Conservation (phyloP, 2,329 filamentous ascomycete species). For the Myotisia sp. region DNA sequence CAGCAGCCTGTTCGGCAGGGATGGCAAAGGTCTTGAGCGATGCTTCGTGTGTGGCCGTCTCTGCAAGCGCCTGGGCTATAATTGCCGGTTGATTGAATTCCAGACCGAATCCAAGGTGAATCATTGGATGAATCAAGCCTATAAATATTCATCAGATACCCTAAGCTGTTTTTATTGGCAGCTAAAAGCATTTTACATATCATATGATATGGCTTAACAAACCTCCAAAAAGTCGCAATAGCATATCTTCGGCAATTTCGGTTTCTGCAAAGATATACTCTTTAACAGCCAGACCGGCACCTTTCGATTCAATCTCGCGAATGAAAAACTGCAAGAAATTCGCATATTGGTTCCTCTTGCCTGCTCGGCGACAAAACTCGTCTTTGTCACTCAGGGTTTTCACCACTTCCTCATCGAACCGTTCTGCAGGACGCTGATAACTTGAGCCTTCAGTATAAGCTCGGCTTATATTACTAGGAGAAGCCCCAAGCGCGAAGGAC, state of each 20-base stretch:
- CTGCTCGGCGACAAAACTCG: conserved; percentile 46
- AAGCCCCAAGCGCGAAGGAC: conserved; percentile 60
- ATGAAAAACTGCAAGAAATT: conserved; percentile 69
- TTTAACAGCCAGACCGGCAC: conserved; percentile 47
- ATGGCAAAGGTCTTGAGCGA: conserved; percentile 40
- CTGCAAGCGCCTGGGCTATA: conserved; percentile 64
- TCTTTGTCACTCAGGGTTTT: conserved; percentile 43
- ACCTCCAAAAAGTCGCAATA: conserved; percentile 54
- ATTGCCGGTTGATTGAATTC: conserved; percentile 73
- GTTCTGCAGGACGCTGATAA: conserved; percentile 49
- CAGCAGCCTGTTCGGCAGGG: conserved; percentile 22
- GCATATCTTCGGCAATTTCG: conserved; percentile 51
- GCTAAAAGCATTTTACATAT: neutral
- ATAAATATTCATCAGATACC: conserved; percentile 7
- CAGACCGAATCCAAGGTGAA: conserved; percentile 72
- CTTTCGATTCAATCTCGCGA: conserved; percentile 50
- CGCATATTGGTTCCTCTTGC: conserved; percentile 50
- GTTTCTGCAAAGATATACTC: conserved; percentile 57
- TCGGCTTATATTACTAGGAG: conserved; percentile 42
- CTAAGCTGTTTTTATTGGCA: neutral
- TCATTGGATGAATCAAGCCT: conserved; percentile 64
- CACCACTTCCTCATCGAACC: conserved; percentile 38
- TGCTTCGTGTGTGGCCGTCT: conserved; percentile 54
- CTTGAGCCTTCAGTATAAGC: conserved; percentile 50
- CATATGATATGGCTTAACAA: conserved; percentile 15